phyloP scores from a whole-genome alignment of 371 early-diverging fungal species.

The Mucor indicus region DNA sequence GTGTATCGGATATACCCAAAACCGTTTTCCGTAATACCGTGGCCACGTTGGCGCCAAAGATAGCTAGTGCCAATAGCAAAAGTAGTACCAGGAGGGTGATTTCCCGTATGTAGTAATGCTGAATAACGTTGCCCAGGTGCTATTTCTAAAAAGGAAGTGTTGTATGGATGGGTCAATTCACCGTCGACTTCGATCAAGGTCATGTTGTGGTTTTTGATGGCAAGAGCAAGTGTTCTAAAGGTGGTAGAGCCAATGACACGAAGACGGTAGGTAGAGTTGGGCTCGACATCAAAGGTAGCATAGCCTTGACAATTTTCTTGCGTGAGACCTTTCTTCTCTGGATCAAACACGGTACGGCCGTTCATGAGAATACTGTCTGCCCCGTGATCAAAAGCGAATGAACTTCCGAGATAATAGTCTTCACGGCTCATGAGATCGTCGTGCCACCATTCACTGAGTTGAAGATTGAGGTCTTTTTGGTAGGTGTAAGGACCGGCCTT shows the following conservation, averaged over 20 bases:
- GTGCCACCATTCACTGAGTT: constrained; percentile 50
- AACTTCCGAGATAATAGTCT: constrained; percentile 19
- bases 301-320: constrained; percentile 24
- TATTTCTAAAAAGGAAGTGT: constrained; percentile 19
- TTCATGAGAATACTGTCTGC: constrained; percentile 45
- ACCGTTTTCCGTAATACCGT: constrained; percentile 24
- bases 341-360: constrained; percentile 30
- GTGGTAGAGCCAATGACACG: constrained; percentile 38
- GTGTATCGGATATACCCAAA: constrained; percentile 22
- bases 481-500: constrained; percentile 36
- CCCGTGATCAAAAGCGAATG: constrained; percentile 22
- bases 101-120: constrained; percentile 16
- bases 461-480: constrained; percentile 40
- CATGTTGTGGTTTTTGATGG: constrained; percentile 40
- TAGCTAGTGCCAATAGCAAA: constrained; percentile 26
- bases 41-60: constrained; percentile 17
- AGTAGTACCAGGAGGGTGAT: constrained; percentile 11
- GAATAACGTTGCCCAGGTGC: constrained; percentile 32
- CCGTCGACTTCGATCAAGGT: constrained; percentile 50
- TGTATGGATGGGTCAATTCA: constrained; percentile 17
- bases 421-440: constrained; percentile 12
- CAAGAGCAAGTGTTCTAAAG: constrained; percentile 29
- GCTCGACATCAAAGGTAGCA: constrained; percentile 32
- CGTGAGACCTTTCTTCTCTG: neutral
- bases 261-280: constrained; percentile 32